phyloP scores from a whole-genome alignment of 768 basidiomycete genomes.

The Suillus brevipes region DNA sequence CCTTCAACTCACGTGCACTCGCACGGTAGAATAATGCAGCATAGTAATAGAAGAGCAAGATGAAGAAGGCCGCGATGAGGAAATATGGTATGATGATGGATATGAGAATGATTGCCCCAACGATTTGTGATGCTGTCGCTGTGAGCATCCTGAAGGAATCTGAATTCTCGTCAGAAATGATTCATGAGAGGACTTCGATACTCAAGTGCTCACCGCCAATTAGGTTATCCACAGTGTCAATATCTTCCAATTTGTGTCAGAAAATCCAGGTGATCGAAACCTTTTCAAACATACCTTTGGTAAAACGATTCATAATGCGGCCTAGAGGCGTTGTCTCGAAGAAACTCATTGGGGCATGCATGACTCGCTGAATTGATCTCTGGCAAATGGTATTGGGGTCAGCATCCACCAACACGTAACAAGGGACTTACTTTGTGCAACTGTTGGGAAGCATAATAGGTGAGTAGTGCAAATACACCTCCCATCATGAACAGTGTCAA shows the following conservation, averaged over 20 bases:
- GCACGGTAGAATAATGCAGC: conserved; percentile 82
- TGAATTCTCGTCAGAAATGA: conserved; percentile 13
- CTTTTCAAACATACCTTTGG: conserved; percentile 59
- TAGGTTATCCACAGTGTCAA: conserved; percentile 78
- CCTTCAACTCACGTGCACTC: conserved; percentile 86
- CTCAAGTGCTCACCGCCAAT: conserved; percentile 41
- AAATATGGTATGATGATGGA: conserved; percentile 83
- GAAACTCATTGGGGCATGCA: conserved; percentile 88
- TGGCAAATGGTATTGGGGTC: conserved; percentile 22
- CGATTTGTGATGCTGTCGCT: conserved; percentile 59
- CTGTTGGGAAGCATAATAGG: conserved; percentile 73
- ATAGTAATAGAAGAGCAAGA: conserved; percentile 63
- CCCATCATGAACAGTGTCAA: conserved; percentile 70
- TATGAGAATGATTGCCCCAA: conserved; percentile 79
- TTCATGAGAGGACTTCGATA: conserved; percentile 7
- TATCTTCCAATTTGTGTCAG: conserved; percentile 41
- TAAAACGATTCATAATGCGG: conserved; percentile 88
- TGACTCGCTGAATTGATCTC: conserved; percentile 64
- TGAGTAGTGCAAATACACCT: conserved; percentile 59
- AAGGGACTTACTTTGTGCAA: conserved; percentile 54
- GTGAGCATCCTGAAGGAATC: conserved; percentile 77
- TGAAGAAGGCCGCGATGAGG: conserved; percentile 66
- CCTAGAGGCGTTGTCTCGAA: conserved; percentile 90
- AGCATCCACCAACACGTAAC: not conserved
- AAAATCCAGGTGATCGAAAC: not conserved